Conservation (phyloP, 257 asterid species). For the Ophiorrhiza pumila region DNA sequence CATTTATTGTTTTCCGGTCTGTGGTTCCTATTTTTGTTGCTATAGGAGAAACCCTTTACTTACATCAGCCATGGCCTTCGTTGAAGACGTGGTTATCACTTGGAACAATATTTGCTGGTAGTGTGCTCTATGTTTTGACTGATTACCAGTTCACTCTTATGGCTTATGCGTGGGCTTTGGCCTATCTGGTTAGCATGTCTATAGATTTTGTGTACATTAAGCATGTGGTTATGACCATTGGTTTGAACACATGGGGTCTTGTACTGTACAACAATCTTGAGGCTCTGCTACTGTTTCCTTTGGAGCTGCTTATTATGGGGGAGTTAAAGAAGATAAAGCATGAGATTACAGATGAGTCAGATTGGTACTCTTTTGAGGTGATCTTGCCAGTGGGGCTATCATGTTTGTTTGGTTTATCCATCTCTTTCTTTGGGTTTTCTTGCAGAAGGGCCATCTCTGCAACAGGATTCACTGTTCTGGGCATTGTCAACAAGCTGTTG, state of each 20-base stretch:
- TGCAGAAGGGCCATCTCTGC: constrained; percentile 93
- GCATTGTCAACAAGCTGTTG: constrained; percentile 84
- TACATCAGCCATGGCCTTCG: constrained; percentile 95
- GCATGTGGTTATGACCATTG: constrained; percentile 94
- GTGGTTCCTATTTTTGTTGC: constrained; percentile 95
- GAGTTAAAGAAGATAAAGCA: constrained; percentile 82
- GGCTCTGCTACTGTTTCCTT: constrained; percentile 81
- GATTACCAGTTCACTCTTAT: constrained; percentile 84
- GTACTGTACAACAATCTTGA: constrained; percentile 93
- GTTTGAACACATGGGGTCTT: constrained; percentile 92
- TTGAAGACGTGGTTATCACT: constrained; percentile 77
- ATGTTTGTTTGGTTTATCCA: constrained; percentile 83
- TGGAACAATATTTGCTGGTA: constrained; percentile 80
- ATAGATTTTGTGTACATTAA: constrained; percentile 90
- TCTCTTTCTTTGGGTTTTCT: constrained; percentile 92
- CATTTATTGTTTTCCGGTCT: constrained; percentile 87
- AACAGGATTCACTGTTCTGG: constrained; percentile 93
- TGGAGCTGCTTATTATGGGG: constrained; percentile 92
- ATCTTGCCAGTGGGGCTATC: constrained; percentile 79
- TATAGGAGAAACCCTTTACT: constrained; percentile 74
- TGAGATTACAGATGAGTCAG: constrained; percentile 65
- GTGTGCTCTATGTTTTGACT: constrained; percentile 72
- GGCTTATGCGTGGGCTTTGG: constrained; percentile 91
- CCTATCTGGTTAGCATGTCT: constrained; percentile 89
- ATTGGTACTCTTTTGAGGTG: constrained; percentile 74